Conservation (phyloP, 2,329 filamentous ascomycete species). For the Claviceps cyperi region DNA sequence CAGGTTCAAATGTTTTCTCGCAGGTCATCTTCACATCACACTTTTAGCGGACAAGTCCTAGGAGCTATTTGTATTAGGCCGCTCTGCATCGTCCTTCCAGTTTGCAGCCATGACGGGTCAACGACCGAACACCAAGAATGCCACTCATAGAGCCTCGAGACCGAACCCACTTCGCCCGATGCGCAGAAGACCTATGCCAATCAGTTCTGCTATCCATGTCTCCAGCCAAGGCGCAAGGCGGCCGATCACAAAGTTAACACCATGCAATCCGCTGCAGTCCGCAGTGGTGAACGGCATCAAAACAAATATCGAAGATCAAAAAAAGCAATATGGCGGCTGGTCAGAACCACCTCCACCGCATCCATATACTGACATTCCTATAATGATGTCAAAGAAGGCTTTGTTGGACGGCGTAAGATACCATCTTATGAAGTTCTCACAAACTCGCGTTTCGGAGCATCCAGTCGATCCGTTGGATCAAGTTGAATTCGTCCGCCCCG, state of each 20-base stretch:
- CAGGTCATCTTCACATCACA: neutral
- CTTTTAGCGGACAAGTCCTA: neutral
- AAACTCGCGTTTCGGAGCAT: constrained; percentile 42
- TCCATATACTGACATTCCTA: constrained; percentile 43
- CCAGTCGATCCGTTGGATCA: constrained; percentile 55
- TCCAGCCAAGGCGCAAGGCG: constrained; percentile 29
- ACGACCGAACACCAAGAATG: constrained; percentile 22
- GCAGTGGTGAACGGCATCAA: constrained; percentile 15
- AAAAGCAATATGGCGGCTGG: constrained; percentile 41
- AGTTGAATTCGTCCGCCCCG: constrained; percentile 71
- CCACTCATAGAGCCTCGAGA: constrained; percentile 16
- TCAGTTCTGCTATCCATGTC: constrained; percentile 50
- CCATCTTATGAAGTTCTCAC: constrained; percentile 70
- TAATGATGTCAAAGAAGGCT: constrained; percentile 71
- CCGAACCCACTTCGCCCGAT: constrained; percentile 25
- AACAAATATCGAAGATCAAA: constrained; percentile 26
- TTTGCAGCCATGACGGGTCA: constrained; percentile 28
- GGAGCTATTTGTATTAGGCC: no score
- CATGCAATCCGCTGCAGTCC: constrained; percentile 10
- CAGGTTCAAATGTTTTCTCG: neutral
- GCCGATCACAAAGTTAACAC: constrained; percentile 9
- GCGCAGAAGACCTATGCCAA: constrained; percentile 24
- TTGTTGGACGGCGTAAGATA: constrained; percentile 68
- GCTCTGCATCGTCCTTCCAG: neutral
- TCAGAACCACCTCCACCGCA: constrained; percentile 33